Conservation (phyloP, 129 eudicot genomes). For the Solidago caesia region DNA sequence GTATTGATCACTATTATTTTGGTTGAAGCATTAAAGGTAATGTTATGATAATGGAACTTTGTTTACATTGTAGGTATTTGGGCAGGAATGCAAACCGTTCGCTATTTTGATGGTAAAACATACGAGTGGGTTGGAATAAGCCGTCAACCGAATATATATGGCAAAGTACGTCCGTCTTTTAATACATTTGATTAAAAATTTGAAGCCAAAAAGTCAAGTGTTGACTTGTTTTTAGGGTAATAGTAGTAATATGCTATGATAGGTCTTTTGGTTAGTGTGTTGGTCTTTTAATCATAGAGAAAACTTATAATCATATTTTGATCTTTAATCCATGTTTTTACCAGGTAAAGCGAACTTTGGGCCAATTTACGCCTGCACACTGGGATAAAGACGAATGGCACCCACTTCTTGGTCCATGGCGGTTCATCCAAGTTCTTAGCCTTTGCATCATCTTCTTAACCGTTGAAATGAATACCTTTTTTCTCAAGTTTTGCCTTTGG, state of each 20-base stretch:
- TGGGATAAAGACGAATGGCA: constrained; percentile 99
- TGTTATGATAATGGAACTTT: not conserved
- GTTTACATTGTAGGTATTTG: constrained; percentile 65
- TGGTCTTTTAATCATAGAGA: not conserved
- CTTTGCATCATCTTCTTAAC: constrained; percentile 83
- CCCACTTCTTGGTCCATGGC: constrained; percentile 93
- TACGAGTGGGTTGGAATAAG: constrained; percentile 99
- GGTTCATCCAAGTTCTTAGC: constrained; percentile 88
- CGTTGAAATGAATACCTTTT: constrained; percentile 90
- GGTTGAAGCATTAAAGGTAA: constrained; percentile 3
- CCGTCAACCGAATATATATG: constrained; percentile 88
- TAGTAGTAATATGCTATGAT: constrained; percentile 9
- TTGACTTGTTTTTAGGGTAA: constrained; percentile 7
- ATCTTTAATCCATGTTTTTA: constrained; percentile 11
- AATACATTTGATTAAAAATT: not conserved
- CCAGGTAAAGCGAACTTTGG: constrained; percentile 87
- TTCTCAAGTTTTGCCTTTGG: constrained; percentile 96
- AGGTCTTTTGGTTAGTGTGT: not conserved
- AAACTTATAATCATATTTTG: not conserved
- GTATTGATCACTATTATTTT: not conserved
- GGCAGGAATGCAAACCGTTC: constrained; percentile 96
- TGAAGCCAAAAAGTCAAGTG: not conserved
- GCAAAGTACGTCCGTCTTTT: constrained; percentile 56
- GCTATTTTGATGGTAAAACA: constrained; percentile 91
- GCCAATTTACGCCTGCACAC: constrained; percentile 93